Percentiles rank a stretch among this genome's conserved stretches.
Evolutionary conservation across 352 stramenopile genomes (phyloP).

Genomic region (Blastocystis sp.): DNA sequence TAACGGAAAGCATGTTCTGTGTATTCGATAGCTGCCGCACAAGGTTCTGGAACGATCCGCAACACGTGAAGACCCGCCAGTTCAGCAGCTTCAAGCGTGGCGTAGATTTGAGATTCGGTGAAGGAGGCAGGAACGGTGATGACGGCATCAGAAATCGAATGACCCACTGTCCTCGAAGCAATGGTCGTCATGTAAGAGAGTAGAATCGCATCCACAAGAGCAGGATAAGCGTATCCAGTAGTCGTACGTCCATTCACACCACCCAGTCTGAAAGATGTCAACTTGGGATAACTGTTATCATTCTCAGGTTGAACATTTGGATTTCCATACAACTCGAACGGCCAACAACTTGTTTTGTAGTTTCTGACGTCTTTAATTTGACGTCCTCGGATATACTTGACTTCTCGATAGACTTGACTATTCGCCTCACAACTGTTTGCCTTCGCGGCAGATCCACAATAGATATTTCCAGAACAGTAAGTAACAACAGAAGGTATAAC

Average conservation of each 20-base stretch:
- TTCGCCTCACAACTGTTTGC: too few relatives aligned
- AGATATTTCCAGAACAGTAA: not conserved
- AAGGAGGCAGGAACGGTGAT: slow-evolving; percentile 30
- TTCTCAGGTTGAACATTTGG: not conserved
- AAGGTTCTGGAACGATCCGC: not conserved
- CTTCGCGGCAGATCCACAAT: not conserved
- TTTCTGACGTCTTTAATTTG: not conserved
- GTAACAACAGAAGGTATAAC: not conserved
- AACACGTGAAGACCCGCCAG: slow-evolving; percentile 24
- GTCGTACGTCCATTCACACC: not conserved
- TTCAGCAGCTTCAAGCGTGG: not conserved
- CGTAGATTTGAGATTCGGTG: not conserved
- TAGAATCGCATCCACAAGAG: not conserved
- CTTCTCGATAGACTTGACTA: not conserved
- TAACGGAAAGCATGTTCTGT: not conserved
- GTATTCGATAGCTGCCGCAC: not conserved
- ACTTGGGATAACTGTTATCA: too few relatives aligned
- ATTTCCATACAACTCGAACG: not conserved
- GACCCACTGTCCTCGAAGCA: not conserved
- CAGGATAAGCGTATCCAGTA: not conserved
- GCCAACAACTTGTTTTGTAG: not conserved
- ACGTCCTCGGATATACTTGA: not conserved
- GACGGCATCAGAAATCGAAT: not conserved
- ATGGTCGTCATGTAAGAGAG: not conserved
- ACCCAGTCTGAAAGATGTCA: too few relatives aligned